Percentiles rank a stretch among this genome's conserved stretches.
phyloP scores from a whole-genome alignment of 2,329 filamentous ascomycete species.

The Calonectria pteridis region DNA sequence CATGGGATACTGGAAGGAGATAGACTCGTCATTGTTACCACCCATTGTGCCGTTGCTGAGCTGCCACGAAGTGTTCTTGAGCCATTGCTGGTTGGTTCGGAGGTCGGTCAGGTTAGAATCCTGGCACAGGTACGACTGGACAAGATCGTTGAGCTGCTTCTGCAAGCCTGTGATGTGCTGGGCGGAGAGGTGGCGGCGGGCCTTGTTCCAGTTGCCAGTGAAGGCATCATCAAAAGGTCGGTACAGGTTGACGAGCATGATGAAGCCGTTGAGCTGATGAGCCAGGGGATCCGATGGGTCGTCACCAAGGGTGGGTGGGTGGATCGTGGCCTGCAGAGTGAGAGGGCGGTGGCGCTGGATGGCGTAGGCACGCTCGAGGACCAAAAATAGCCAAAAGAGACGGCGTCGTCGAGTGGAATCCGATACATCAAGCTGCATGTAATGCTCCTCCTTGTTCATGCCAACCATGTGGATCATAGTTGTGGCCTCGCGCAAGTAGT shows the following conservation, averaged over 20 bases:
- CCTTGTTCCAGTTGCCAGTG: constrained; percentile 75
- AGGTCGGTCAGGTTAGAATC: constrained; percentile 69
- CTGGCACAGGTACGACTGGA: constrained; percentile 64
- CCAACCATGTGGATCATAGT: constrained; percentile 74
- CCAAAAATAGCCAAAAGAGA: constrained; percentile 80
- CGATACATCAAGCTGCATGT: constrained; percentile 67
- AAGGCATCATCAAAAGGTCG: constrained; percentile 75
- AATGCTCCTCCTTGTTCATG: constrained; percentile 74
- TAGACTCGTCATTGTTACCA: constrained; percentile 61
- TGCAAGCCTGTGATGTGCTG: constrained; percentile 70
- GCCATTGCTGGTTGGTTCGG: constrained; percentile 72
- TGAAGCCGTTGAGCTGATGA: constrained; percentile 67
- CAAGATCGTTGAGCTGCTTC: constrained; percentile 70
- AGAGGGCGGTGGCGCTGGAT: constrained; percentile 78
- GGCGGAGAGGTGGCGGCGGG: constrained; percentile 67
- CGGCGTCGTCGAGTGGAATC: constrained; percentile 75
- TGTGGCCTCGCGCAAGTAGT: constrained; percentile 80
- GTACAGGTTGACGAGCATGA: constrained; percentile 73
- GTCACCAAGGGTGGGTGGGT: constrained; percentile 71
- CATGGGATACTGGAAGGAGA: constrained; percentile 74
- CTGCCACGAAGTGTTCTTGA: constrained; percentile 75
- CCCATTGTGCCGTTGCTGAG: constrained; percentile 65
- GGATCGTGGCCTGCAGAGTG: constrained; percentile 77
- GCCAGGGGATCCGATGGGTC: constrained; percentile 69
- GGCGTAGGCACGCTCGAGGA: constrained; percentile 79